Evolutionary conservation across 345 rosid species (phyloP).

Genomic region (Populus tremula): DNA sequence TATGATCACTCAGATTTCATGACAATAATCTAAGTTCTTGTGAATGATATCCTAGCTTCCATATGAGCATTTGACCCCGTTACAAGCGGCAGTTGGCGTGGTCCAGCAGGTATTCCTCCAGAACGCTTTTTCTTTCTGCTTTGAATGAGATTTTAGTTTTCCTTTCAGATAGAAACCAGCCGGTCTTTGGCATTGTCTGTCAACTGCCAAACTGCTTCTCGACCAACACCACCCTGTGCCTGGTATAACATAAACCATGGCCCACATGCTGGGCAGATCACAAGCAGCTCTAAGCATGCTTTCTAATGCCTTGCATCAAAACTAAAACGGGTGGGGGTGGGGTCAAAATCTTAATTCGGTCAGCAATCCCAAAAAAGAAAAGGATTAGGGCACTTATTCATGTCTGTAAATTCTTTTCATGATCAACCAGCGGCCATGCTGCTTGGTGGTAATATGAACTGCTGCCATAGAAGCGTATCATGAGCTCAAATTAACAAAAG

Average conservation of each 20-base stretch:
- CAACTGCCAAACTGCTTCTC: background rate
- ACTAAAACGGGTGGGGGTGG: background rate
- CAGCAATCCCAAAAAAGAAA: background rate
- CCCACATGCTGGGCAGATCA: background rate
- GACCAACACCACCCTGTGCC: background rate
- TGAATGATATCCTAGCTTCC: conserved; percentile 47
- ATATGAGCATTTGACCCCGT: conserved; percentile 49
- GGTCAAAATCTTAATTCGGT: background rate
- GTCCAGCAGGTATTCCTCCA: conserved; percentile 53
- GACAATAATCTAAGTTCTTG: background rate
- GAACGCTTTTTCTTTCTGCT: background rate
- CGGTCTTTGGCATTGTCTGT: background rate
- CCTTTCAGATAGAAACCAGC: background rate
- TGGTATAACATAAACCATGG: background rate
- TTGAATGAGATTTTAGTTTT: background rate
- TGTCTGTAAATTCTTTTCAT: background rate
- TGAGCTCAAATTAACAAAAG: background rate
- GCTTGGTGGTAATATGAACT: background rate
- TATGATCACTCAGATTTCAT: background rate
- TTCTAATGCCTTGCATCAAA: background rate
- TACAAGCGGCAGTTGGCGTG: conserved; percentile 68
- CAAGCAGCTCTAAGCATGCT: background rate
- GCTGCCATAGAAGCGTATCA: background rate
- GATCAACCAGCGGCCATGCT: background rate
- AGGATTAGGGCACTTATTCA: background rate